Conservation (phyloP, 202 grass and related monocot genomes). For the Bolboschoenoplectus hybrid region DNA sequence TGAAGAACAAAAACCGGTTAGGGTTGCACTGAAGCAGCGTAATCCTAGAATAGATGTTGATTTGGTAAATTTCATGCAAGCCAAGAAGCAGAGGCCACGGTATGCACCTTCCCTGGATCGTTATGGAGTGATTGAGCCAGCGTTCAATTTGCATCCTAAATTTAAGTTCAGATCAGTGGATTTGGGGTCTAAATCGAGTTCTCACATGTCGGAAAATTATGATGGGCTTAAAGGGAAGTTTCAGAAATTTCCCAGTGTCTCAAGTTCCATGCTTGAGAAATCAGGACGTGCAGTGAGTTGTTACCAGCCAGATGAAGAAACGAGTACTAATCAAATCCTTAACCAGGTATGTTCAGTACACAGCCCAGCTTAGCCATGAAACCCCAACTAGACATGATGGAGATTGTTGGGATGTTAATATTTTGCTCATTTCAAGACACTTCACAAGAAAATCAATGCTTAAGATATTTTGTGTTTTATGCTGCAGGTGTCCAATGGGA, state of each 20-base stretch:
- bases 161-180: conserved; percentile 23
- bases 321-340: conserved; percentile 47
- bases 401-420: not conserved
- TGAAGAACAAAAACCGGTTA: conserved; percentile 87
- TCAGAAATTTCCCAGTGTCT: conserved; percentile 19
- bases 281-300: not conserved
- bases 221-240: conserved; percentile 33
- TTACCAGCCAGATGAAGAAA: conserved; percentile 46
- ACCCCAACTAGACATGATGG: not conserved
- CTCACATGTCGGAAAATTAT: conserved; percentile 13
- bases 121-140: conserved; percentile 53
- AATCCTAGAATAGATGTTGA: conserved; percentile 72
- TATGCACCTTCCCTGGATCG: conserved; percentile 50
- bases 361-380: not conserved
- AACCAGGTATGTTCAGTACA: conserved; percentile 47
- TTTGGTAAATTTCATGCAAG: conserved; percentile 77
- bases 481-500: conserved; percentile 41
- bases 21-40: conserved; percentile 59
- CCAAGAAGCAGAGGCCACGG: conserved; percentile 64
- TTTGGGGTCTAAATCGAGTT: conserved; percentile 24
- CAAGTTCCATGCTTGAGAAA: conserved; percentile 31
- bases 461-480: not conserved
- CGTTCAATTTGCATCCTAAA: conserved; percentile 37
- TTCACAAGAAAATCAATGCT: not conserved
- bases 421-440: not conserved